Base-by-base conservation (phyloP, 139 green algal genomes). In the Mychonastes homosphaera region DNA sequence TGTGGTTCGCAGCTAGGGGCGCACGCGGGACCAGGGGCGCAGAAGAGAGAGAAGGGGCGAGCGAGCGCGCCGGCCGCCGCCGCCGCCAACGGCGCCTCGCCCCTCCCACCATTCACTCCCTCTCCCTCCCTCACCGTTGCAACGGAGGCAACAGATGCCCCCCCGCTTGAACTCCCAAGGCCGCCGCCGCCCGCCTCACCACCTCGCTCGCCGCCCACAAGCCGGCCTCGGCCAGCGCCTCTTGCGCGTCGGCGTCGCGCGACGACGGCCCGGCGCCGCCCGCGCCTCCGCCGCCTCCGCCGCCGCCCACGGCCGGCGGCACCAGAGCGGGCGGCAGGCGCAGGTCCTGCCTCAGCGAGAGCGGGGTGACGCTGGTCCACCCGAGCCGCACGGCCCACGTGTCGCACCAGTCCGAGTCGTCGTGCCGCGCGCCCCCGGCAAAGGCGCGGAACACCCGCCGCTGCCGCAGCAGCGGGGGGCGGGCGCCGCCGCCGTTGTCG, bases 291-390 rank as follows among this genome's bases (percentile, higher is more conserved):
- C n/a, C n/a, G n/a, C n/a, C n/a, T n/a, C n/a, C n/a, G n/a, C n/a
- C n/a, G n/a, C n/a, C n/a, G n/a, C n/a, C n/a, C n/a, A n/a, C 36
- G 10, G 36, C 12, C 12, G 36, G 10, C 13, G 36, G 13, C 12
- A 13, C 12, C 10, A 13, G 36, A n/a, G 36, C 36, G 36, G 36
- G 36, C 41, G 23, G 46, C 6, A 56, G 32, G 2, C 30, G 55
- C 28, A 81, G 35, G 53, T 82, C 71, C 15, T 26, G 49, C 19
- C 63, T 28, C 50, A 87, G 68, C 2, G 57, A 48, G 2, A 88
- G 52, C 0, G 77, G 73, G 0, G 80, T 88, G 0, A 90, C 70
- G 9, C 61, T 70, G 12, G 80, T 71, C 72, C 75, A 89, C 15
- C 79, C 73, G 29, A 77, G 61, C 4, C 49, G 36, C 15, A 91